Conservation (phyloP, 2,329 filamentous ascomycete species). For the Fonsecaea erecta region DNA sequence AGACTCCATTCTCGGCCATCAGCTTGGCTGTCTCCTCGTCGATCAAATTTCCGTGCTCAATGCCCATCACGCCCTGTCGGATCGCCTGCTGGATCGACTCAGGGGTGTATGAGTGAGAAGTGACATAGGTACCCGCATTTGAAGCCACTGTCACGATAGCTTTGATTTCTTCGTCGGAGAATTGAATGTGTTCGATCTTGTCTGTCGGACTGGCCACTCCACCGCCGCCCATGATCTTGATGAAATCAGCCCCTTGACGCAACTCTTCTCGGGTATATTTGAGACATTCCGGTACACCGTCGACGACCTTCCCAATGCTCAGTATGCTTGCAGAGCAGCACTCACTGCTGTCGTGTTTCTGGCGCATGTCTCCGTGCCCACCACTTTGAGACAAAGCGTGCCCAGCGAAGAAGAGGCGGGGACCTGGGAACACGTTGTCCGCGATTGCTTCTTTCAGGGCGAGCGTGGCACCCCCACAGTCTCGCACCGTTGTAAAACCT, state of each 20-base stretch:
- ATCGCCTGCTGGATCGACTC: slow-evolving; percentile 60
- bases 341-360: slow-evolving; percentile 49
- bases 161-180: slow-evolving; percentile 60
- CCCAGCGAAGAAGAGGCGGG: slow-evolving; percentile 60
- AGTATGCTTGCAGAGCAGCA: slow-evolving; percentile 56
- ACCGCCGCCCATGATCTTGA: slow-evolving; percentile 66
- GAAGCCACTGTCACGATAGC: slow-evolving; percentile 59
- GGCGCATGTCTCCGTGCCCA: slow-evolving; percentile 60
- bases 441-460: slow-evolving; percentile 62
- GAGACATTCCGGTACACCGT: slow-evolving; percentile 62
- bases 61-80: slow-evolving; percentile 59
- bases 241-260: slow-evolving; percentile 62
- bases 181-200: slow-evolving; percentile 59
- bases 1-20: slow-evolving; percentile 56
- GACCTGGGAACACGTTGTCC: slow-evolving; percentile 61
- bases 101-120: slow-evolving; percentile 63
- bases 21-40: slow-evolving; percentile 52
- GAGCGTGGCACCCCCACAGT: slow-evolving; percentile 61
- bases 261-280: slow-evolving; percentile 60
- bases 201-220: slow-evolving; percentile 64
- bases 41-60: slow-evolving; percentile 60
- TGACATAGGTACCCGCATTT: slow-evolving; percentile 59
- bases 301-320: slow-evolving; percentile 50
- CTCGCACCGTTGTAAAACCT: slow-evolving; percentile 64
- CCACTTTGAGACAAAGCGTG: slow-evolving; percentile 63